These are phyloP conservation scores for Cucurbita maxima DNA, from an alignment of 306 rosid species.

Conservation along the genomic window DNA sequence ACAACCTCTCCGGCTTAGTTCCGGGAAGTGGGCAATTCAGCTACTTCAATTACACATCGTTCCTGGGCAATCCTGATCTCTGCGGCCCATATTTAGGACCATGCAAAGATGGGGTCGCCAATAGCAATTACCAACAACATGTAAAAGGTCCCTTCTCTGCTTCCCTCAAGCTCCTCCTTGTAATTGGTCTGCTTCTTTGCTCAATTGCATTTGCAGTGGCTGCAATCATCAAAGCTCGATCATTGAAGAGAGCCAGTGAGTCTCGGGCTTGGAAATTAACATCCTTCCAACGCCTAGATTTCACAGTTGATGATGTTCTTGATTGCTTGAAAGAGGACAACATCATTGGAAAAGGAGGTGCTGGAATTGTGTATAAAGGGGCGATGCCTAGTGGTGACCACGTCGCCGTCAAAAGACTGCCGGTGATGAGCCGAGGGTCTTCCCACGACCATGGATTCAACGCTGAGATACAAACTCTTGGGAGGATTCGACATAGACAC, in stretches of 20 bases:
- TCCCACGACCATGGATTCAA: slow-evolving; percentile 95
- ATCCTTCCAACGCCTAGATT: slow-evolving; percentile 81
- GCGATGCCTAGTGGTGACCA: slow-evolving; percentile 60
- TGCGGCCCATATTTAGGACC: slow-evolving; percentile 84
- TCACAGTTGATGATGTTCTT: slow-evolving; percentile 74
- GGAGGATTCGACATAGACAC: slow-evolving; percentile 83
- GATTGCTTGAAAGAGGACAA: slow-evolving; percentile 79
- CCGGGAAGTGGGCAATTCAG: slow-evolving; percentile 92
- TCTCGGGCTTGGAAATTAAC: slow-evolving; percentile 83
- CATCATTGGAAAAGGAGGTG: slow-evolving; percentile 93
- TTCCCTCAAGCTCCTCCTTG: slow-evolving; percentile 22
- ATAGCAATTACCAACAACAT: slow-evolving; percentile 32
- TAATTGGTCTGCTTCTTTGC: slow-evolving; percentile 7
- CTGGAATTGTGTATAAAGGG: slow-evolving; percentile 91
- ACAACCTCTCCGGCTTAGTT: slow-evolving; percentile 88
- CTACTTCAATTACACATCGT: slow-evolving; percentile 86
- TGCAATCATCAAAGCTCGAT: slow-evolving; percentile 74
- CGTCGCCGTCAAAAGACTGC: slow-evolving; percentile 86
- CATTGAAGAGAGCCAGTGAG: slow-evolving; percentile 66
- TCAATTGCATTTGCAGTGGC: slow-evolving; percentile 32
- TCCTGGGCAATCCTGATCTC: slow-evolving; percentile 60
- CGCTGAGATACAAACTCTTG: slow-evolving; percentile 89
- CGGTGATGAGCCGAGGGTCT: slow-evolving; percentile 76
- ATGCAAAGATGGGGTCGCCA: slow-evolving; percentile 41
- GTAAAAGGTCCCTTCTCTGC: slow-evolving; percentile 33